A percentile compares a stretch with the other conserved stretches of the same genome.
Evolutionary conservation across 2,329 filamentous ascomycete genomes (phyloP).

Genomic region (Epicoccum nigrum): DNA sequence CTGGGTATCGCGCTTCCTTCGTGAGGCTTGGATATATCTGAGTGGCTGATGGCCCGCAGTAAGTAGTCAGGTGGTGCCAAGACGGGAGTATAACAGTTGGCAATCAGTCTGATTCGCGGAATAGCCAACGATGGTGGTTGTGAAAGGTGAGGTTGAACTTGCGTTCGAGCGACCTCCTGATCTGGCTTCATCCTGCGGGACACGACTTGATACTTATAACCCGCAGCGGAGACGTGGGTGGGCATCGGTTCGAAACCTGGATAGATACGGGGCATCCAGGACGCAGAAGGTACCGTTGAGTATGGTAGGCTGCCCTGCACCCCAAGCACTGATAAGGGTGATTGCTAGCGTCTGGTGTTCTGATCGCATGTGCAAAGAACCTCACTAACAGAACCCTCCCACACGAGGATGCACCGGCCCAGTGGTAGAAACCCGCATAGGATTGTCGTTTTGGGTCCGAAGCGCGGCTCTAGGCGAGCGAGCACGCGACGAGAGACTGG

Average conservation of each 20-base stretch:
- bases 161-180: constrained; percentile 9
- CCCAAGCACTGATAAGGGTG: constrained; percentile 32
- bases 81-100: constrained; percentile 8
- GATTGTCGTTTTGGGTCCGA: background rate
- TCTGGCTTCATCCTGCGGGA: constrained; percentile 8
- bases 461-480: constrained; percentile 7
- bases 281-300: constrained; percentile 11
- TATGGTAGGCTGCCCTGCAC: constrained; percentile 24
- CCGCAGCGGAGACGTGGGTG: constrained; percentile 4
- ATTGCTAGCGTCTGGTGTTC: constrained; percentile 19
- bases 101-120: constrained; percentile 2
- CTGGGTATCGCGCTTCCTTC: constrained; percentile 22
- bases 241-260: background rate
- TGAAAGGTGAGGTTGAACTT: constrained; percentile 11
- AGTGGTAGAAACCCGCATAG: constrained; percentile 1
- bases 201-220: constrained; percentile 16
- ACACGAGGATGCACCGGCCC: constrained; percentile 3
- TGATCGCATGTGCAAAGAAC: constrained; percentile 7
- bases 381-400: constrained; percentile 10
- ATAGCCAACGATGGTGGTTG: background rate
- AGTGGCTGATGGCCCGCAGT: constrained; percentile 27
- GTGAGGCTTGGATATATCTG: constrained; percentile 7
- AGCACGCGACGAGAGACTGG: constrained; percentile 8
- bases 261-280: constrained; percentile 8
- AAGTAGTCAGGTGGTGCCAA: constrained; percentile 1